A percentile compares a stretch with the other conserved stretches of the same genome.
Evolutionary conservation across 306 rosid species (phyloP).

Genomic region (Argentina anserina): DNA sequence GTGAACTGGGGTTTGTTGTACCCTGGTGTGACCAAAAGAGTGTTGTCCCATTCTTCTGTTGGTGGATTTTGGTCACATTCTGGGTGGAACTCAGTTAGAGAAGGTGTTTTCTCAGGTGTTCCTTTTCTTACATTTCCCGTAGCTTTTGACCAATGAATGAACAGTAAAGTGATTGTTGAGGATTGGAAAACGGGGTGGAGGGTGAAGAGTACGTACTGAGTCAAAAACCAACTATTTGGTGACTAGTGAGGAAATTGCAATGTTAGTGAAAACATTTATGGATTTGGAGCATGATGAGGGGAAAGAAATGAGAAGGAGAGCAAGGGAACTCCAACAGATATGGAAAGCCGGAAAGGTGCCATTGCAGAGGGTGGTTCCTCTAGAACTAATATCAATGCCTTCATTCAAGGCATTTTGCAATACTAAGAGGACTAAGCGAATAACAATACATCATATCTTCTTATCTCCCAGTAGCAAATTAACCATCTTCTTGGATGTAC

Average conservation of each 20-base stretch:
- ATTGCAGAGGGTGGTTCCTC: conserved; percentile 40
- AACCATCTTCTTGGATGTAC: too few relatives aligned
- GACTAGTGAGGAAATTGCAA: conserved; percentile 29
- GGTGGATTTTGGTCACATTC: conserved; percentile 64
- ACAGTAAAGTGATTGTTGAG: conserved; percentile 37
- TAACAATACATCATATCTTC: too few relatives aligned
- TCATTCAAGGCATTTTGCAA: conserved; percentile 30
- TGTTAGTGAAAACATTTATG: conserved; percentile 39
- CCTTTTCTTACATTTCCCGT: conserved; percentile 53
- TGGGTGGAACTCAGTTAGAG: conserved; percentile 58
- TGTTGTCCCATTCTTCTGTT: conserved; percentile 42
- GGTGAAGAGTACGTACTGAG: conserved; percentile 30
- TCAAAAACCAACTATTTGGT: conserved; percentile 29
- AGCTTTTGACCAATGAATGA: conserved; percentile 37
- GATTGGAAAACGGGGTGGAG: conserved; percentile 60
- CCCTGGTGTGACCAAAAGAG: conserved; percentile 62
- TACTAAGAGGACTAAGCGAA: too few relatives aligned
- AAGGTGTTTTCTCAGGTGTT: conserved; percentile 52
- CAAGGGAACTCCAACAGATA: conserved; percentile 25
- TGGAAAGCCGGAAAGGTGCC: conserved; percentile 28
- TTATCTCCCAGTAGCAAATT: too few relatives aligned
- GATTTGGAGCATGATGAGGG: conserved; percentile 27
- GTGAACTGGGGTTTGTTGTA: conserved; percentile 33
- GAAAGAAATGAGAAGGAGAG: conserved; percentile 38
- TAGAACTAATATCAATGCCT: conserved; percentile 22